These are phyloP conservation scores for Microbotryum intermedium DNA, from an alignment of 1,284 basidiomycete species.

Conservation along the genomic window DNA sequence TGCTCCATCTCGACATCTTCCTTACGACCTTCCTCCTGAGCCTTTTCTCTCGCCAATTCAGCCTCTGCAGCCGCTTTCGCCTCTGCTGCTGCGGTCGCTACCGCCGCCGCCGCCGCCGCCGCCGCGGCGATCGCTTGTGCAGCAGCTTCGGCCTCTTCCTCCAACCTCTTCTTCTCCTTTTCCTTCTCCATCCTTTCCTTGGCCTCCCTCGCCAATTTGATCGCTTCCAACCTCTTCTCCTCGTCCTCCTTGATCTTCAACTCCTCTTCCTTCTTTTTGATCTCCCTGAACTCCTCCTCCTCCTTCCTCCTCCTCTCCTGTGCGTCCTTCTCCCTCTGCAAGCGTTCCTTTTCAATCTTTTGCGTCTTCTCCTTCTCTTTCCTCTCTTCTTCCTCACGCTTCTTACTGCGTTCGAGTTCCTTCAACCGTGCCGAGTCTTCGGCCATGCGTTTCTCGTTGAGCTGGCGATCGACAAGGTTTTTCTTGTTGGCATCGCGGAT, in stretches of 20 bases:
- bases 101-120: neutral
- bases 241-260: neutral
- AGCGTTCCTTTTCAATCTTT: slow-evolving; percentile 4
- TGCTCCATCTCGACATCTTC: too few species aligned
- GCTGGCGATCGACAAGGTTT: slow-evolving; percentile 5
- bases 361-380: slow-evolving; percentile 8
- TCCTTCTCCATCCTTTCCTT: neutral
- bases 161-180: neutral
- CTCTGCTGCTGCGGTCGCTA: neutral
- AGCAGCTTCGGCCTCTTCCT: neutral
- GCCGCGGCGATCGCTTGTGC: slow-evolving; percentile 2
- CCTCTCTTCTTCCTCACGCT: slow-evolving; percentile 17
- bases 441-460: slow-evolving; percentile 1
- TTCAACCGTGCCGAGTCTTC: slow-evolving; percentile 11
- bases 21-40: too few species aligned
- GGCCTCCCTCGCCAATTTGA: too few species aligned
- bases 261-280: neutral
- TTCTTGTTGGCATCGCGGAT: slow-evolving; percentile 11
- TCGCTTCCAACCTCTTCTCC: neutral
- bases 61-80: neutral
- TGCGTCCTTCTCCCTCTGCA: slow-evolving; percentile 4
- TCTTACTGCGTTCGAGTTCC: slow-evolving; percentile 11
- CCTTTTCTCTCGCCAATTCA: too few species aligned
- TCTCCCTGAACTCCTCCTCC: slow-evolving; percentile 2
- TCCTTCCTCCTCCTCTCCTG: slow-evolving; percentile 1